These are phyloP conservation scores for Crataegus laevigata DNA, from an alignment of 306 rosid species.

Conservation along the genomic window DNA sequence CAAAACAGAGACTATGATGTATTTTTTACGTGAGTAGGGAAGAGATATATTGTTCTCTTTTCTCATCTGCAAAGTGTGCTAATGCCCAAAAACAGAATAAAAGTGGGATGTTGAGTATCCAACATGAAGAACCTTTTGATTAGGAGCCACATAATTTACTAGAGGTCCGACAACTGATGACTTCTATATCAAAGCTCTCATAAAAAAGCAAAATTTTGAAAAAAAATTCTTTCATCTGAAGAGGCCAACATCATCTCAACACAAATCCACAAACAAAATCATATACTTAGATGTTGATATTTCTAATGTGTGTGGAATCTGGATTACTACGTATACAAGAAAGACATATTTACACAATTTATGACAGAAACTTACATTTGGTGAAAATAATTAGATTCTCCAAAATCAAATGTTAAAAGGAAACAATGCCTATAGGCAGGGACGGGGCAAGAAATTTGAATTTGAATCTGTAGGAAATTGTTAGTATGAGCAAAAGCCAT, in stretches of 20 bases:
- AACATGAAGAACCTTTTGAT: neutral
- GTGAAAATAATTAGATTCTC: neutral
- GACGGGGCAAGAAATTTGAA: neutral
- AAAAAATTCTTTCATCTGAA: neutral
- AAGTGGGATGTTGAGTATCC: neutral
- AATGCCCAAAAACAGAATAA: neutral
- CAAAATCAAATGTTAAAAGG: neutral
- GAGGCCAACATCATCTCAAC: neutral
- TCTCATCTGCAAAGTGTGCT: neutral
- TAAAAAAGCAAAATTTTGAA: neutral
- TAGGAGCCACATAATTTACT: neutral
- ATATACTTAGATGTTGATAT: neutral
- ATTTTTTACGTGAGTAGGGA: neutral
- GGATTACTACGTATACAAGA: neutral
- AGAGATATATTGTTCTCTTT: neutral
- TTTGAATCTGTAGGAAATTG: neutral
- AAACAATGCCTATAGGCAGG: neutral
- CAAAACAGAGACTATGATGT: neutral
- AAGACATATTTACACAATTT: neutral
- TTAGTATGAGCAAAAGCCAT: constrained; percentile 9
- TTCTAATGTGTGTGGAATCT: neutral
- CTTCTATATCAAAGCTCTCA: neutral
- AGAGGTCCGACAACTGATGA: neutral
- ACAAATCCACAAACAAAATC: neutral
- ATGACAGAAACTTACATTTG: neutral